Base-by-base conservation (phyloP, 352 stramenopile species). In the Elongisporangium prolatum region DNA sequence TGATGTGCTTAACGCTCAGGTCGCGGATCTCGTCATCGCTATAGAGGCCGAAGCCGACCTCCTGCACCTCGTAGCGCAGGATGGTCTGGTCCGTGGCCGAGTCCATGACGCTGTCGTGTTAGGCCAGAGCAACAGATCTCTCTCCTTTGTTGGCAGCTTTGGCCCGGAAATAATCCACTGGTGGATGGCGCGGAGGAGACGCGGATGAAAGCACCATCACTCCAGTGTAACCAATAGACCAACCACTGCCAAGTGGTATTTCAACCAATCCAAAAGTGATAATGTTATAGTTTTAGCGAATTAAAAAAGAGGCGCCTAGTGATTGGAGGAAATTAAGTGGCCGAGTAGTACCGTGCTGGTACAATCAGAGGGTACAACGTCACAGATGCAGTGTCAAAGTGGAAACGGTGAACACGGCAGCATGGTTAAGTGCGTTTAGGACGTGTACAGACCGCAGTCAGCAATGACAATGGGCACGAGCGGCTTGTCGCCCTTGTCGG, bases 1-100 rank as follows among this genome's bases (percentile, higher is more conserved):
- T 98, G 67, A 99, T 90, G 74, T 98, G 92, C 73, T 98, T 98
- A 52, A 99, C 95, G 60, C 89, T 98, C 62, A 99, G 76, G 65
- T 94, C 77, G 56, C 96, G 84, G 64, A 99, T 97, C 79, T 99
- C 97, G 52, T 97, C 95, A 70, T 99, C 95, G 54, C 91, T 98
- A 75, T 98, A 99, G 70, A 99, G 98, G 47, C 94, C 89, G 65
- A 98, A 99, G 56, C 72, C 76, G 57, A 98, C 81, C 68, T 97
- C 88, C 47, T 77, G 66, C 57, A 97, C 89, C 61, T 97, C 87
- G 87, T 96, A 89, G 61, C 89, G 88, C 61, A 96, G 71, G 59
- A 96, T 95, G 54, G 85, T 95, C 74, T 96, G 86, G 72, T 96
- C 86, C 71, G 83, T 96, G 57, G 81, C 83, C 60, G 84, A 80